Evolutionary conservation across 2,329 filamentous ascomycete species (phyloP).

Genomic region (Macrophomina pseudophaseolina): DNA sequence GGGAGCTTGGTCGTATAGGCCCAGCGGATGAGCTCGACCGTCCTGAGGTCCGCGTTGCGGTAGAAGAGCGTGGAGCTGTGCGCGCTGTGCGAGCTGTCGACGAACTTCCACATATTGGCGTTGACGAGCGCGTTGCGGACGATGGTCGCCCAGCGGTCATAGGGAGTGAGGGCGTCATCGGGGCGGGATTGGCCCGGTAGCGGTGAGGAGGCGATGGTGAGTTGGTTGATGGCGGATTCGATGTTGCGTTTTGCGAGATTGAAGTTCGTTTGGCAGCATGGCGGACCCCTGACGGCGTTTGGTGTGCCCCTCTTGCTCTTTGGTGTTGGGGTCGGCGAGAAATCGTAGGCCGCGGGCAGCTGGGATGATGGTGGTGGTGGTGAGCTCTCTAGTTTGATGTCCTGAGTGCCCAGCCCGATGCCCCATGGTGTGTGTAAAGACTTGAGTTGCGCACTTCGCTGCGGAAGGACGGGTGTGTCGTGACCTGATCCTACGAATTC

Average conservation of each 20-base stretch:
- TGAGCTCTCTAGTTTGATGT: neutral
- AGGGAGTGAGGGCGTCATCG: neutral
- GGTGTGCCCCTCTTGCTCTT: neutral
- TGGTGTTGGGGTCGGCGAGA: neutral
- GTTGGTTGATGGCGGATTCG: neutral
- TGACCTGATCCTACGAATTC: neutral
- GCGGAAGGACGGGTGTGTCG: neutral
- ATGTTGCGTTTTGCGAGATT: neutral
- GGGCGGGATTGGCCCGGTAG: neutral
- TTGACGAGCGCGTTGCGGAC: neutral
- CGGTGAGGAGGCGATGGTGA: neutral
- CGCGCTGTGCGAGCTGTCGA: neutral
- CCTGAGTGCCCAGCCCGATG: neutral
- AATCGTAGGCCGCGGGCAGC: neutral
- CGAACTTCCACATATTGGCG: conserved; percentile 5
- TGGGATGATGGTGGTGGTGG: conserved; percentile 2
- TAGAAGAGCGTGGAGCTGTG: conserved; percentile 3
- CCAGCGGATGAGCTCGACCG: conserved; percentile 2
- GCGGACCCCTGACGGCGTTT: neutral
- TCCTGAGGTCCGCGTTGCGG: conserved; percentile 1
- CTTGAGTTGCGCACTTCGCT: neutral
- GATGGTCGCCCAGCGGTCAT: conserved; percentile 4
- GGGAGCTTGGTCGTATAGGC: neutral
- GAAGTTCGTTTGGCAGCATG: neutral
- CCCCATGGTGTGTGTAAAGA: conserved; percentile 7